Base-by-base conservation (phyloP, 306 rosid species). In the Echinosophora koreensis region DNA sequence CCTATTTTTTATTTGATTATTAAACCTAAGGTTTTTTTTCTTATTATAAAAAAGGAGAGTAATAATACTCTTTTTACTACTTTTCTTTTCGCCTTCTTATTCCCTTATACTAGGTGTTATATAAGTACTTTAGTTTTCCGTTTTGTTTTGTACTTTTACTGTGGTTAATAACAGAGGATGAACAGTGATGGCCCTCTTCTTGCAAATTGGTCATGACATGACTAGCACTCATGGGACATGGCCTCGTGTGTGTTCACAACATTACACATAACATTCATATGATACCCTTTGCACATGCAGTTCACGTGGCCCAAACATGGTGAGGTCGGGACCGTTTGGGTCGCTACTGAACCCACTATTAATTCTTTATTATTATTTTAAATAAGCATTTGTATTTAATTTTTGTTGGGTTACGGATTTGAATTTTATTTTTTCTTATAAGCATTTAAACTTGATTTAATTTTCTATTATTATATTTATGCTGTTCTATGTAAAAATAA, bases 231-330 rank as follows among this genome's bases (percentile, higher is more conserved):
- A 78, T 78, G 84, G 77, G 85, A 86, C 89, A 89, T 81, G 55
- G 83, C 76, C 87, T 81, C 85, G 79, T 84, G 81, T 66, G 76
- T 72, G 78, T 72, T 77, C 74, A 67, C 15, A 71, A 64, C 65
- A 82, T 81, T 71, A 70, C 80, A 77, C 69, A 76, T 63, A 67
- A 55, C 72, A 27, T 71, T 71, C 65, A 69, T 61, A 32, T 44
- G 37, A 81, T 38, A n/a, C 28, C 79, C 76, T 30, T 44, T 84
- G 88, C 92, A 86, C 83, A 88, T 90, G 89, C 79, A 49, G 13
- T 79, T 87, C 93, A 87, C 93, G 90, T 90, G 96, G 85, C 77
- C 41, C 81, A 80, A 82, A 83, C 92, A 89, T 89, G 90, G 66
- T 58, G 18, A 83, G 94, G 94, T 84, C 77, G 92, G 90, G 64